A percentile compares a stretch with the other conserved stretches of the same genome.
These are phyloP conservation scores for Garcia nutans DNA, from an alignment of 345 rosid species.

Conservation along the genomic window DNA sequence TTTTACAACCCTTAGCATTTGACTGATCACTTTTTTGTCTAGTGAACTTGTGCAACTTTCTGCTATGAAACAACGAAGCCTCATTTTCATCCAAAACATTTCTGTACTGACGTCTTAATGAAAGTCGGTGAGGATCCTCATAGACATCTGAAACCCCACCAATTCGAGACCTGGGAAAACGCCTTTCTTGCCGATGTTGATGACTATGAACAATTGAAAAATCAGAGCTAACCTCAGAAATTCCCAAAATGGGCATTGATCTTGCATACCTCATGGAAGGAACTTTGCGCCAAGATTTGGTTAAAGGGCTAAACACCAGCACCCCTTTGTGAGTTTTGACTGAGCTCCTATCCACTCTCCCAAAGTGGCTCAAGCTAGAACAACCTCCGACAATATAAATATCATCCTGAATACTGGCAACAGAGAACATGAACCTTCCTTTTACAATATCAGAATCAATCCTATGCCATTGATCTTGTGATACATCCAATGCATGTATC, in stretches of 20 bases:
- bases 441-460: slow-evolving; percentile 60
- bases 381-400: slow-evolving; percentile 85
- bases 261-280: slow-evolving; percentile 86
- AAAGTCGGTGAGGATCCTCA: slow-evolving; percentile 94
- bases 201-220: slow-evolving; percentile 46
- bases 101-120: slow-evolving; percentile 67
- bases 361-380: slow-evolving; percentile 61
- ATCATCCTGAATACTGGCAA: slow-evolving; percentile 69
- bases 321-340: slow-evolving; percentile 82
- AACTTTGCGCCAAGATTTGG: slow-evolving; percentile 76
- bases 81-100: slow-evolving; percentile 54
- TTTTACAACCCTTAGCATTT: slow-evolving; percentile 41
- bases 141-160: slow-evolving; percentile 84
- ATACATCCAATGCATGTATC: slow-evolving; percentile 72
- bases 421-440: slow-evolving; percentile 89
- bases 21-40: slow-evolving; percentile 58
- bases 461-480: slow-evolving; percentile 76
- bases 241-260: slow-evolving; percentile 75
- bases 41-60: slow-evolving; percentile 50
- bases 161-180: slow-evolving; percentile 56
- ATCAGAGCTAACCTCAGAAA: slow-evolving; percentile 63
- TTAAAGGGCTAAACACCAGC: slow-evolving; percentile 68
- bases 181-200: slow-evolving; percentile 71
- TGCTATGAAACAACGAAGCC: slow-evolving; percentile 30
- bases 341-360: slow-evolving; percentile 76